phyloP scores from a whole-genome alignment of 805 yeast species.

The Candida krabiensis region DNA sequence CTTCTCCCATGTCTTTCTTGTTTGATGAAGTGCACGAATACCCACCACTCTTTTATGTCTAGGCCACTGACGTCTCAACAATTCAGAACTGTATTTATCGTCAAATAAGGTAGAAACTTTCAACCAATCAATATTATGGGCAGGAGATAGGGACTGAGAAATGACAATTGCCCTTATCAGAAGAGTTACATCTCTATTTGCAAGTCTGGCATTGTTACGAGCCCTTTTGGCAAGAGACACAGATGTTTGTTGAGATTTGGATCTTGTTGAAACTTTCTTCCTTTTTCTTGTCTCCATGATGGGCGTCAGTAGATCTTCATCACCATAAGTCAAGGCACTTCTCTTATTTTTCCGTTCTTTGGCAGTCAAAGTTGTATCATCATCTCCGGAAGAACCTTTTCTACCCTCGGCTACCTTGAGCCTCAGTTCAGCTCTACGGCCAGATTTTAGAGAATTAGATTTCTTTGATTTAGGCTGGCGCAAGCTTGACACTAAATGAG shows the following conservation, averaged over 20 bases:
- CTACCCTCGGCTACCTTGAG: slow-evolving; percentile 14
- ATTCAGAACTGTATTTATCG: slow-evolving; percentile 39
- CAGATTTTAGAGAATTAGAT: slow-evolving; percentile 1
- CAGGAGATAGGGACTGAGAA: slow-evolving; percentile 54
- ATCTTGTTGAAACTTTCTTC: slow-evolving; percentile 23
- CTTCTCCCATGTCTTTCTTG: slow-evolving; percentile 62
- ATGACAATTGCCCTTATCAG: slow-evolving; percentile 68
- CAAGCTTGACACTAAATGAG: slow-evolving; percentile 3
- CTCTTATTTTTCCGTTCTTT: slow-evolving; percentile 8
- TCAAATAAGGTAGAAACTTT: slow-evolving; percentile 52
- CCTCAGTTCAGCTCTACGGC: slow-evolving; percentile 14
- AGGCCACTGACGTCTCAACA: slow-evolving; percentile 68
- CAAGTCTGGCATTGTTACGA: slow-evolving; percentile 25
- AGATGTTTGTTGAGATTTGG: slow-evolving; percentile 9
- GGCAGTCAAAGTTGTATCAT: too few relatives aligned
- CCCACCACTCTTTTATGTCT: slow-evolving; percentile 61
- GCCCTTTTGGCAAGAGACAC: slow-evolving; percentile 12
- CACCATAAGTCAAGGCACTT: slow-evolving; percentile 1
- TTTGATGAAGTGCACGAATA: slow-evolving; percentile 51
- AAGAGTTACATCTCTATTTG: slow-evolving; percentile 46
- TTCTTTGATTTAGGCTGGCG: slow-evolving; percentile 3
- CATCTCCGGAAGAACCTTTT: neutral
- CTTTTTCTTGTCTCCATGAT: slow-evolving; percentile 32
- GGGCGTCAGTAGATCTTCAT: slow-evolving; percentile 27
- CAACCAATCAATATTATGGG: slow-evolving; percentile 64